Percentiles rank a stretch among this genome's conserved stretches.
Evolutionary conservation across 306 rosid species (phyloP).

Genomic region (Prunus mongolica): DNA sequence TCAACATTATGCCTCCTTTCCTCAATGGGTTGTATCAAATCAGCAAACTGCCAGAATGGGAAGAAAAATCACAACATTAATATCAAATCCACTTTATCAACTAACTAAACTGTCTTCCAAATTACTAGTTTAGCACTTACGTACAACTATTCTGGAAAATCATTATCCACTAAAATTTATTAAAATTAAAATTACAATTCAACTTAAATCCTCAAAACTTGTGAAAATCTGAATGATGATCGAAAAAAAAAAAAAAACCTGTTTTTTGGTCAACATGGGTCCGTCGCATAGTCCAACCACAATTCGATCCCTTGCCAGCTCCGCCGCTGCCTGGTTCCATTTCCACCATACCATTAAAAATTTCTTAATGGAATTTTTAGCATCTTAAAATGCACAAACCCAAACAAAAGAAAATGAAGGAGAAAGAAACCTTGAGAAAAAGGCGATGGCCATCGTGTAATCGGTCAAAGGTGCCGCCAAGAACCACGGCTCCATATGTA

Average conservation of each 20-base stretch:
- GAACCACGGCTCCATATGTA: constrained; percentile 70
- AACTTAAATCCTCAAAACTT: background rate
- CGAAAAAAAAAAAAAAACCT: constrained; percentile 28
- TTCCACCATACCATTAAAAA: background rate
- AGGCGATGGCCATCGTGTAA: constrained; percentile 90
- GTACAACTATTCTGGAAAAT: background rate
- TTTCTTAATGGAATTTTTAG: background rate
- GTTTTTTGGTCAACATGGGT: constrained; percentile 76
- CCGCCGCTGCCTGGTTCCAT: constrained; percentile 57
- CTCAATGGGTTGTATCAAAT: constrained; percentile 75
- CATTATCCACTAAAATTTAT: background rate
- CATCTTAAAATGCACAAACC: constrained; percentile 1
- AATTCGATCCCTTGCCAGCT: constrained; percentile 58
- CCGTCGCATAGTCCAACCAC: constrained; percentile 85
- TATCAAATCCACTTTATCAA: background rate
- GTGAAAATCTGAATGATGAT: background rate
- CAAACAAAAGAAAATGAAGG: background rate
- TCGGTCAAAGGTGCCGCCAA: constrained; percentile 93
- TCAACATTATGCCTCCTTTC: constrained; percentile 60
- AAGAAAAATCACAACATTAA: constrained; percentile 11
- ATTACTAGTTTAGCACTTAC: background rate
- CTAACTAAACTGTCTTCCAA: background rate
- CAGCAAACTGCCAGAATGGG: constrained; percentile 56
- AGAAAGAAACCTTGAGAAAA: constrained; percentile 64
- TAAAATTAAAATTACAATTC: background rate